Percentiles rank a stretch among this genome's conserved stretches.
phyloP scores from a whole-genome alignment of 306 rosid species.

The Chamaecrista fasciculata region DNA sequence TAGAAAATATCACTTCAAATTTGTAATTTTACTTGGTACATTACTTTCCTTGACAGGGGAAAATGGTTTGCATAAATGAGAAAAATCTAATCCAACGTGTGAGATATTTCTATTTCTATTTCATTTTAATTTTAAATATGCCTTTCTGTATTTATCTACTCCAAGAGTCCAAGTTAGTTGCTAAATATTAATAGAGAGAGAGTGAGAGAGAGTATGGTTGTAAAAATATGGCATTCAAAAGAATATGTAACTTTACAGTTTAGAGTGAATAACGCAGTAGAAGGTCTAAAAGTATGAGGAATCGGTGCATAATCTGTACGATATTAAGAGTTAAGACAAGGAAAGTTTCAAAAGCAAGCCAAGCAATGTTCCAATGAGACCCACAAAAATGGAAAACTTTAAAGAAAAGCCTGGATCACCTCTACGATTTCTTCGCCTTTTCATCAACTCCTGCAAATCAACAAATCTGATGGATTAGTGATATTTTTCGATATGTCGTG shows the following conservation, averaged over 20 bases:
- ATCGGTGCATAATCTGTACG: constrained; percentile 46
- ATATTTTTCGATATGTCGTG: not conserved
- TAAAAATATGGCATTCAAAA: constrained; percentile 31
- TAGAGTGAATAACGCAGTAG: constrained; percentile 19
- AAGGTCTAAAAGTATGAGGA: constrained; percentile 20
- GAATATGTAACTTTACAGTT: constrained; percentile 31
- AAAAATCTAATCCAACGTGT: too few species aligned
- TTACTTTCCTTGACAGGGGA: too few species aligned
- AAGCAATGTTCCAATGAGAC: constrained; percentile 70
- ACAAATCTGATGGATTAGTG: not conserved
- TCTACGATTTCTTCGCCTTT: constrained; percentile 56
- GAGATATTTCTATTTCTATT: too few species aligned
- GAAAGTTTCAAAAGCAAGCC: constrained; percentile 79
- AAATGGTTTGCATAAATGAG: too few species aligned
- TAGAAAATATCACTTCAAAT: too few species aligned
- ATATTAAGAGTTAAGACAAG: constrained; percentile 46
- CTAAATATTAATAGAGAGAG: not conserved
- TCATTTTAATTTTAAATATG: too few species aligned
- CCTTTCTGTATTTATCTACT: too few species aligned
- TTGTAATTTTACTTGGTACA: too few species aligned
- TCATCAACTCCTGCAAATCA: constrained; percentile 62
- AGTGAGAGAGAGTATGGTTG: not conserved
- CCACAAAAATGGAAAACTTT: constrained; percentile 67
- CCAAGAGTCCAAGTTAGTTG: not conserved
- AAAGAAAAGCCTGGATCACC: constrained; percentile 74